A percentile compares a stretch with the other conserved stretches of the same genome.
phyloP scores from a whole-genome alignment of 208 protist species.

The Herpetomonas muscarum region DNA sequence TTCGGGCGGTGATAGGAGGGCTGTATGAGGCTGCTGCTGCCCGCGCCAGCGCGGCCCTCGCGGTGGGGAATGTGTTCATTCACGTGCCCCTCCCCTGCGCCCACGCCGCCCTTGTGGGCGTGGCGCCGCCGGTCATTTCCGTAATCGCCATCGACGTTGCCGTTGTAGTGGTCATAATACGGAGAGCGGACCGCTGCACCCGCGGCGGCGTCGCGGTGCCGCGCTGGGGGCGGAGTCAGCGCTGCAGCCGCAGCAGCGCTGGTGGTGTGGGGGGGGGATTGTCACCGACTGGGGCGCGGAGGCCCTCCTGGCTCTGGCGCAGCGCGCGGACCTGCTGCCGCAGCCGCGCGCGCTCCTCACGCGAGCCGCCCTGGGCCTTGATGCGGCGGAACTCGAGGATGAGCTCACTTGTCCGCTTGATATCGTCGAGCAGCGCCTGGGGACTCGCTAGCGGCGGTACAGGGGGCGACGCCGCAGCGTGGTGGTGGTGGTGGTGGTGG shows the following conservation, averaged over 20 bases:
- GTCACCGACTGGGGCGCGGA: not conserved
- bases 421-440: slow-evolving; percentile 30
- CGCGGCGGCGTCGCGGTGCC: too few species aligned
- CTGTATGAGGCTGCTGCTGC: too few species aligned
- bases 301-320: slow-evolving; percentile 12
- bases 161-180: too few species aligned
- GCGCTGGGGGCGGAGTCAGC: too few species aligned
- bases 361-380: slow-evolving; percentile 33
- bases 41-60: too few species aligned
- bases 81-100: too few species aligned
- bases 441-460: slow-evolving; percentile 1
- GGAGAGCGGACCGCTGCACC: too few species aligned
- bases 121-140: too few species aligned
- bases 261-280: not conserved
- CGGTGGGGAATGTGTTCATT: too few species aligned
- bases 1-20: too few species aligned
- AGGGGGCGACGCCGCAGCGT: not conserved
- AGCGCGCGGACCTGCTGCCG: slow-evolving; percentile 19
- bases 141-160: too few species aligned
- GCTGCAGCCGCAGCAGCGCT: not conserved
- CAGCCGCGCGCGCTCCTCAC: slow-evolving; percentile 20
- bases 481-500: not conserved
- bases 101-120: too few species aligned
- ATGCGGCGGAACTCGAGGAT: slow-evolving; percentile 32
- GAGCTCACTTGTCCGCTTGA: slow-evolving; percentile 30